These are phyloP conservation scores for Fusarium armeniacum DNA, from an alignment of 2,329 filamentous ascomycete species.

Conservation along the genomic window DNA sequence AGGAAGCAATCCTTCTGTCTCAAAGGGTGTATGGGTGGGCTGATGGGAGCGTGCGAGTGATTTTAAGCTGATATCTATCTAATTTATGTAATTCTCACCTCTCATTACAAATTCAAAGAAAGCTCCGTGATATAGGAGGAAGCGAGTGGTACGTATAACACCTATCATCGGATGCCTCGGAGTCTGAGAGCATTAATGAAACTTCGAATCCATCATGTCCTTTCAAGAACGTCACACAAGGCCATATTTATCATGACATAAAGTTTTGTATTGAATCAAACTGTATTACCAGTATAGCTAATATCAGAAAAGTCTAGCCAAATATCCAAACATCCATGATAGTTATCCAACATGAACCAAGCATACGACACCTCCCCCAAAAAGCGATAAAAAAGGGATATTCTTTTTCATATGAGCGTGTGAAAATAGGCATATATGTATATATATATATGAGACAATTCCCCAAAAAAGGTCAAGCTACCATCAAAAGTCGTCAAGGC, in stretches of 20 bases:
- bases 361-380: neutral
- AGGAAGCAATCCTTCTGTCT: slow-evolving; percentile 1
- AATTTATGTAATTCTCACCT: slow-evolving; percentile 44
- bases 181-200: too few relatives aligned
- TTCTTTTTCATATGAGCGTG: neutral
- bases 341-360: neutral
- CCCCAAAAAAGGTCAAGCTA: slow-evolving; percentile 5
- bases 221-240: neutral
- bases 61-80: slow-evolving; percentile 38
- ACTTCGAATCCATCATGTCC: neutral
- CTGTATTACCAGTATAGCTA: neutral
- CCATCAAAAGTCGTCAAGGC: slow-evolving; percentile 5
- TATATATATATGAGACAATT: neutral
- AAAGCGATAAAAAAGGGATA: neutral
- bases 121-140: too few relatives aligned
- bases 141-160: neutral
- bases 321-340: neutral
- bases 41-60: slow-evolving; percentile 25
- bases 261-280: neutral
- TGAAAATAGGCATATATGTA: neutral
- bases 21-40: slow-evolving; percentile 20
- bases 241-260: neutral
- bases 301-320: too few relatives aligned
- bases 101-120: neutral
- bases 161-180: neutral